Evolutionary conservation across 2,329 filamentous ascomycete species (phyloP).

Genomic region (Phaeoacremonium minimum): DNA sequence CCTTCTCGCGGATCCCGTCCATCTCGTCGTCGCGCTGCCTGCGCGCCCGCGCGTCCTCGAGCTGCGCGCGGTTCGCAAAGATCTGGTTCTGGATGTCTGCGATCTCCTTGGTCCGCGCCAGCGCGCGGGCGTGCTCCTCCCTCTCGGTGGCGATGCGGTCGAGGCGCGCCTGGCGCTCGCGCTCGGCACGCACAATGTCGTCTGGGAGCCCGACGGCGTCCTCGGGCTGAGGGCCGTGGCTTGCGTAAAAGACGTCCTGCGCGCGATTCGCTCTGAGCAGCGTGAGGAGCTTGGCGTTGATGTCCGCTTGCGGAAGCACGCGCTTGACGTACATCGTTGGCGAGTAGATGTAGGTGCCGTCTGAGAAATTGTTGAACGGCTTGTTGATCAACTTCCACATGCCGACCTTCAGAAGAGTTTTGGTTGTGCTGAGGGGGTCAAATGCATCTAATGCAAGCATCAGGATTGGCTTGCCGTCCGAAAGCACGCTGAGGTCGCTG

Average conservation of each 20-base stretch:
- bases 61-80: conserved; percentile 39
- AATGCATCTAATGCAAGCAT: conserved; percentile 55
- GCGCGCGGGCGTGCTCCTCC: conserved; percentile 42
- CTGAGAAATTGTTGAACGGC: conserved; percentile 49
- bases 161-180: conserved; percentile 41
- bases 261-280: conserved; percentile 49
- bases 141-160: conserved; percentile 39
- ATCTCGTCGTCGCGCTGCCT: conserved; percentile 43
- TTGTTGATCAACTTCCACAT: conserved; percentile 64
- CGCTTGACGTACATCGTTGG: conserved; percentile 58
- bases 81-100: conserved; percentile 48
- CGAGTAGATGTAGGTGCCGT: conserved; percentile 54
- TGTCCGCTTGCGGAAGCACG: conserved; percentile 27
- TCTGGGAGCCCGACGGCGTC: conserved; percentile 48
- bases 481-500: conserved; percentile 51
- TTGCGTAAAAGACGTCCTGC: conserved; percentile 49
- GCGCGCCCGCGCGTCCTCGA: conserved; percentile 46
- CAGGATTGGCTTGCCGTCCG: conserved; percentile 53
- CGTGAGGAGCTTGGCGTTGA: conserved; percentile 34
- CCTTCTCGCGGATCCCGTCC: conserved; percentile 34
- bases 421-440: conserved; percentile 50
- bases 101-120: conserved; percentile 46
- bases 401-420: conserved; percentile 55
- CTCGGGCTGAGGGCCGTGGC: conserved; percentile 47
- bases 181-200: conserved; percentile 44